These are phyloP conservation scores for Penicillium verrucosum DNA, from an alignment of 2,329 filamentous ascomycete genomes.

Conservation along the genomic window DNA sequence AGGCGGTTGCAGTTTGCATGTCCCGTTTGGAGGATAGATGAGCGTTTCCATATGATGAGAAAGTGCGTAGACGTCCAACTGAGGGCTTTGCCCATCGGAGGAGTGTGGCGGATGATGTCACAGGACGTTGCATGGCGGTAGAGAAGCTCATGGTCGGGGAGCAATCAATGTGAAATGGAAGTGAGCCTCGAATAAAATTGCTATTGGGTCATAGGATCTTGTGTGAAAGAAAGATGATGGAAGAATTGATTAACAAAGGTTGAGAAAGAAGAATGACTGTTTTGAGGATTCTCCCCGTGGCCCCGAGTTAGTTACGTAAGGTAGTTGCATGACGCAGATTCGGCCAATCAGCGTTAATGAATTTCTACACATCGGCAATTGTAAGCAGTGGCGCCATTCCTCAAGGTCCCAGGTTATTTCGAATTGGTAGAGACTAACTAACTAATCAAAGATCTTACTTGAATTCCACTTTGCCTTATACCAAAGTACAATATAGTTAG, in stretches of 20 bases:
- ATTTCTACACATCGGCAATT: constrained; percentile 36
- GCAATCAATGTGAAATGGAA: background rate
- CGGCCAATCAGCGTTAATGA: constrained; percentile 37
- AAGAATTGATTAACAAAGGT: constrained; percentile 1
- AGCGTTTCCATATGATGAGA: constrained; percentile 46
- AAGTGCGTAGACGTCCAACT: constrained; percentile 42
- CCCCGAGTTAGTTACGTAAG: constrained; percentile 27
- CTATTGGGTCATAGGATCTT: constrained; percentile 19
- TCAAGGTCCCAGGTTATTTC: constrained; percentile 2
- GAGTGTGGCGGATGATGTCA: constrained; percentile 49
- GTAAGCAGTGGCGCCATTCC: constrained; percentile 29
- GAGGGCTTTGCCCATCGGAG: constrained; percentile 40
- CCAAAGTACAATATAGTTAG: no score
- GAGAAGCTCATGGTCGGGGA: constrained; percentile 40
- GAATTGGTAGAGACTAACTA: no score
- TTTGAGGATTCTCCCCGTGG: constrained; percentile 23
- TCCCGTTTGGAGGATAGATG: constrained; percentile 55
- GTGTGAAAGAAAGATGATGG: constrained; percentile 6
- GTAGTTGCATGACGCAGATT: constrained; percentile 17
- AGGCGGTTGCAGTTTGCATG: constrained; percentile 64
- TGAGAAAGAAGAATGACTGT: constrained; percentile 18
- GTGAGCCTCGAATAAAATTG: background rate
- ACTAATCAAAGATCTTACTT: background rate
- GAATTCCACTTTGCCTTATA: background rate
- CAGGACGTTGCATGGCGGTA: constrained; percentile 34